Evolutionary conservation across 257 asterid genomes (phyloP).

Genomic region (Solanum pinnatisectum): DNA sequence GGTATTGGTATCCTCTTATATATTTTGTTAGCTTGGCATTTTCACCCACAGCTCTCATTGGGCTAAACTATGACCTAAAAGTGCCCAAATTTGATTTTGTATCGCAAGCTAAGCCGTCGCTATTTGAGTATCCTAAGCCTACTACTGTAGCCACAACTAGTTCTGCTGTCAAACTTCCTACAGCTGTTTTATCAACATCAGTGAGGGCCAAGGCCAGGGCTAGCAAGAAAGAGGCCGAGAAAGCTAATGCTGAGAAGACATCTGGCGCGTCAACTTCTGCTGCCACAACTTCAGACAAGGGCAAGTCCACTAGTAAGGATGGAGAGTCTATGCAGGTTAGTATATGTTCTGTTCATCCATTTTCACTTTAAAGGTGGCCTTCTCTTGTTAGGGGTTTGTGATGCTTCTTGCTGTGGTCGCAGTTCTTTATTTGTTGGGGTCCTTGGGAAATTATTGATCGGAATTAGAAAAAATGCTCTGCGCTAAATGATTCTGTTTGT

Average conservation of each 20-base stretch:
- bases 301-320: constrained; percentile 54
- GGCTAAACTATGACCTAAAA: constrained; percentile 77
- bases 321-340: constrained; percentile 82
- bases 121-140: constrained; percentile 85
- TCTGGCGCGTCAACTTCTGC: constrained; percentile 29
- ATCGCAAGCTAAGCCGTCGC: constrained; percentile 84
- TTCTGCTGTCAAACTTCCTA: constrained; percentile 74
- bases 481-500: background rate
- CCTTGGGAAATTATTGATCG: background rate
- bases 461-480: background rate
- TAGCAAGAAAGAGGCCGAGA: constrained; percentile 80
- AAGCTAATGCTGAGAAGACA: constrained; percentile 46
- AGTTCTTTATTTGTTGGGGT: background rate
- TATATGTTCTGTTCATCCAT: background rate
- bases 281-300: constrained; percentile 40
- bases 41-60: constrained; percentile 95
- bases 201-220: constrained; percentile 84
- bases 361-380: background rate
- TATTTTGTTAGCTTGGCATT: constrained; percentile 83
- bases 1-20: constrained; percentile 98
- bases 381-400: background rate
- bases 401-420: background rate
- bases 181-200: constrained; percentile 92
- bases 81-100: constrained; percentile 84
- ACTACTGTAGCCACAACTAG: constrained; percentile 60